Conservation (phyloP, 768 basidiomycete genomes). For the Suillus americanus region DNA sequence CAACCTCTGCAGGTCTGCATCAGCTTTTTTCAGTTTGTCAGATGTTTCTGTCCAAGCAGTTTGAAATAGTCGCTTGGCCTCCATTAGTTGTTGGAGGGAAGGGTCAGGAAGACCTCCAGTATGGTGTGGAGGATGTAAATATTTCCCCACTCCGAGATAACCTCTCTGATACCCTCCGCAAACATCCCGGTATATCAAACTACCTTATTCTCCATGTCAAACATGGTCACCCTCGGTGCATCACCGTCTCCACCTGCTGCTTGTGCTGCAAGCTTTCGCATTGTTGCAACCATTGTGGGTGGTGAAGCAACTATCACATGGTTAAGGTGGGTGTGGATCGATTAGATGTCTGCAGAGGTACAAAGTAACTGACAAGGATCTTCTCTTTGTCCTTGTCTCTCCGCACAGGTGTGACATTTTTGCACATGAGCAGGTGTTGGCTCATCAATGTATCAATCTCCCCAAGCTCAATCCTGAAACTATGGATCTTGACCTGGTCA, state of each 20-base stretch:
- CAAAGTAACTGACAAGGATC: constrained; percentile 96
- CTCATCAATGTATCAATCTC: constrained; percentile 97
- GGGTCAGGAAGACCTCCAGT: too few relatives aligned
- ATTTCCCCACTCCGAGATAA: constrained; percentile 80
- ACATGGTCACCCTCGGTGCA: constrained; percentile 77
- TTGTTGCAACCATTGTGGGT: constrained; percentile 64
- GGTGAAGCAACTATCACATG: constrained; percentile 92
- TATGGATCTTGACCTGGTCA: constrained; percentile 99
- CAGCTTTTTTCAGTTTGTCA: too few relatives aligned
- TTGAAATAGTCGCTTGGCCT: too few relatives aligned
- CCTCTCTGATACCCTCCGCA: constrained; percentile 77
- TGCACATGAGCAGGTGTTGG: constrained; percentile 87
- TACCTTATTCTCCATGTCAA: constrained; percentile 91
- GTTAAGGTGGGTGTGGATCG: constrained; percentile 73
- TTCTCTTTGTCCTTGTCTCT: constrained; percentile 99
- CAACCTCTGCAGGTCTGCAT: too few relatives aligned
- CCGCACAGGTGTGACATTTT: constrained; percentile 95
- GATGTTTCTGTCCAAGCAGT: too few relatives aligned
- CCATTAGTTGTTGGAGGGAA: too few relatives aligned
- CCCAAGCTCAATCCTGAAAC: constrained; percentile 97
- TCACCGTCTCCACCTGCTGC: constrained; percentile 42
- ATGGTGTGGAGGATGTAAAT: constrained; percentile 76
- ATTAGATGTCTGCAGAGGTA: constrained; percentile 81
- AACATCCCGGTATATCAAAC: constrained; percentile 83
- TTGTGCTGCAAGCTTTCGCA: constrained; percentile 21